Conservation (phyloP, 2,329 filamentous ascomycete species). For the Cladophialophora bantiana region DNA sequence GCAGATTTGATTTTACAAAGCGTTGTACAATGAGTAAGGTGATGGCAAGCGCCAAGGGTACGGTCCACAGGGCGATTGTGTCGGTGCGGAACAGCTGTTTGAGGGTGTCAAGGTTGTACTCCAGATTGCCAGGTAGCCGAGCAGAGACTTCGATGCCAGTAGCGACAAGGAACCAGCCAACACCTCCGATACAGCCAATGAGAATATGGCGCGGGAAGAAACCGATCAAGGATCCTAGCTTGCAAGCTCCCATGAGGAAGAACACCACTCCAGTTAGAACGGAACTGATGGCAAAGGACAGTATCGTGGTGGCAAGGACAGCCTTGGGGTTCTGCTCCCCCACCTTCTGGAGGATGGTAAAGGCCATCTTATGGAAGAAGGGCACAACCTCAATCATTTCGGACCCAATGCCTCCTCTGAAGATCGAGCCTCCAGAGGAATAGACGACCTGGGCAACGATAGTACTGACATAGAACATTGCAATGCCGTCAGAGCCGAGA, state of each 20-base stretch:
- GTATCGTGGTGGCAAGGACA: constrained; percentile 92
- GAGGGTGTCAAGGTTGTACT: constrained; percentile 79
- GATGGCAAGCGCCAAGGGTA: constrained; percentile 78
- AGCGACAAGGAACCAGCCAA: constrained; percentile 90
- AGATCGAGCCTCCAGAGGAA: constrained; percentile 82
- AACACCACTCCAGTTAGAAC: constrained; percentile 91
- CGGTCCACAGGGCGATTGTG: constrained; percentile 81
- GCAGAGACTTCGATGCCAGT: constrained; percentile 95
- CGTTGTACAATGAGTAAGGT: constrained; percentile 78
- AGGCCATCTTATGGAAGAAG: constrained; percentile 98
- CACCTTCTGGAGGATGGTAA: constrained; percentile 79
- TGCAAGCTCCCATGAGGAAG: constrained; percentile 85
- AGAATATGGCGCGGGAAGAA: constrained; percentile 97
- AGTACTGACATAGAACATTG: constrained; percentile 98
- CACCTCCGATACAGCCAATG: constrained; percentile 95
- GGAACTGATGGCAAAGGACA: constrained; percentile 87
- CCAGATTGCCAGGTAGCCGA: constrained; percentile 81
- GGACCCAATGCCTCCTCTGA: constrained; percentile 89
- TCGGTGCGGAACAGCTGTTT: constrained; percentile 74
- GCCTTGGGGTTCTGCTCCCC: constrained; percentile 82
- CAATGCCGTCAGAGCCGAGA: constrained; percentile 91
- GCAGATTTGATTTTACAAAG: constrained; percentile 79
- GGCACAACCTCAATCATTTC: constrained; percentile 99
- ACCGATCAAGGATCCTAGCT: constrained; percentile 88
- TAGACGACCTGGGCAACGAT: constrained; percentile 92